Percentiles rank a stretch among this genome's conserved stretches.
phyloP scores from a whole-genome alignment of 805 yeast genomes.

The Ogataea neopini region DNA sequence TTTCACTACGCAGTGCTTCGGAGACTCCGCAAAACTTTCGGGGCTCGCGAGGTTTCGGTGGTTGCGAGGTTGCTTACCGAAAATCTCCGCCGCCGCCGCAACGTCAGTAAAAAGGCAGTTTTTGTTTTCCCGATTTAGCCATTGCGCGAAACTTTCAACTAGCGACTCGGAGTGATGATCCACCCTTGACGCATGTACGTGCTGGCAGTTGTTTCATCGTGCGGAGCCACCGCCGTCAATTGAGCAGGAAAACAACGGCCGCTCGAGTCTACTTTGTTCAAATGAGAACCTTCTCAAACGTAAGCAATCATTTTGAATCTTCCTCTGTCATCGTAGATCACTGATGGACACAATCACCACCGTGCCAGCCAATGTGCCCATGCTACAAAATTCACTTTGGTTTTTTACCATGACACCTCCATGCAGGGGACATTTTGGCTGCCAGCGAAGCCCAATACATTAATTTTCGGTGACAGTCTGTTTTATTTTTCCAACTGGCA shows the following conservation, averaged over 20 bases:
- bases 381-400: too few species aligned
- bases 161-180: conserved; percentile 2
- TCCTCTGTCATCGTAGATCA: too few species aligned
- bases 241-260: too few species aligned
- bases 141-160: background rate
- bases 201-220: conserved; percentile 5
- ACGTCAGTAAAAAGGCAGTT: background rate
- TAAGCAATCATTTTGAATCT: too few species aligned
- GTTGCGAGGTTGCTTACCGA: conserved; percentile 6
- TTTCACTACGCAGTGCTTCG: background rate
- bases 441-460: conserved; percentile 1
- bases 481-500: conserved; percentile 4
- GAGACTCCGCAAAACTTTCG: conserved; percentile 1
- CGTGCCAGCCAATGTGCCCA: too few species aligned
- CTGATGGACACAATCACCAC: too few species aligned
- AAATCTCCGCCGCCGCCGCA: background rate
- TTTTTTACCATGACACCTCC: too few species aligned
- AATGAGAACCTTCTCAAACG: too few species aligned
- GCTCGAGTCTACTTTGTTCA: too few species aligned
- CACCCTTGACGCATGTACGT: background rate
- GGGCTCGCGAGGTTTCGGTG: conserved; percentile 4
- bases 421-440: background rate
- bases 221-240: conserved; percentile 6
- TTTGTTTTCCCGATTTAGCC: conserved; percentile 2
- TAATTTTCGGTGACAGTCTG: conserved; percentile 6